phyloP scores from a whole-genome alignment of 805 yeast species.

The Kuraishia piskuri region DNA sequence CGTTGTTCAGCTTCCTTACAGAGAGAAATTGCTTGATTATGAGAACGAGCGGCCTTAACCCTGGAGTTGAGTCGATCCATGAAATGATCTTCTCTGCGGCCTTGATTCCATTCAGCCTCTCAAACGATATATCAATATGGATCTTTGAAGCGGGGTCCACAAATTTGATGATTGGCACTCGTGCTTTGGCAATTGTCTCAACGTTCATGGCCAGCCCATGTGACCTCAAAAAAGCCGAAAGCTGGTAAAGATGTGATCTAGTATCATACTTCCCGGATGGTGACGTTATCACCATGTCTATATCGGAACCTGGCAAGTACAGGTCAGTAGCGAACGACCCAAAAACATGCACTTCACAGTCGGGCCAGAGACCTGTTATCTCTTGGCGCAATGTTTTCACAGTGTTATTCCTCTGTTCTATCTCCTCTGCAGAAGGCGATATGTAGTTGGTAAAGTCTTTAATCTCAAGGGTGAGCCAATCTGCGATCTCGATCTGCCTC shows the following conservation, averaged over 20 bases:
- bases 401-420: slow-evolving; percentile 54
- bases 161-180: slow-evolving; percentile 91
- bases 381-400: slow-evolving; percentile 53
- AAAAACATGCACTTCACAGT: slow-evolving; percentile 74
- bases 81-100: slow-evolving; percentile 72
- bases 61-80: slow-evolving; percentile 72
- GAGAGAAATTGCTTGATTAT: slow-evolving; percentile 80
- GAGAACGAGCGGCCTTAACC: slow-evolving; percentile 72
- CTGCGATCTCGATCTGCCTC: slow-evolving; percentile 66
- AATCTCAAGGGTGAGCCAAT: slow-evolving; percentile 83
- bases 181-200: slow-evolving; percentile 82
- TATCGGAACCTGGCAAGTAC: slow-evolving; percentile 91
- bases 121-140: slow-evolving; percentile 86
- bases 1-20: slow-evolving; percentile 72
- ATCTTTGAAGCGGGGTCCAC: slow-evolving; percentile 63
- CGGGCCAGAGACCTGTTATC: slow-evolving; percentile 59
- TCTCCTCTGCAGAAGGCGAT: slow-evolving; percentile 75
- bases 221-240: slow-evolving; percentile 61
- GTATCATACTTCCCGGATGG: slow-evolving; percentile 48
- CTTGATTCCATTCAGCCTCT: slow-evolving; percentile 69
- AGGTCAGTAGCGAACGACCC: slow-evolving; percentile 93
- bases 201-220: slow-evolving; percentile 58
- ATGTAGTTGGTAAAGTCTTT: slow-evolving; percentile 77
- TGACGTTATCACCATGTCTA: slow-evolving; percentile 83
- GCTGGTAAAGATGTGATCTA: slow-evolving; percentile 58